phyloP scores from a whole-genome alignment of 805 yeast genomes.

The Wickerhamiella nectarea region DNA sequence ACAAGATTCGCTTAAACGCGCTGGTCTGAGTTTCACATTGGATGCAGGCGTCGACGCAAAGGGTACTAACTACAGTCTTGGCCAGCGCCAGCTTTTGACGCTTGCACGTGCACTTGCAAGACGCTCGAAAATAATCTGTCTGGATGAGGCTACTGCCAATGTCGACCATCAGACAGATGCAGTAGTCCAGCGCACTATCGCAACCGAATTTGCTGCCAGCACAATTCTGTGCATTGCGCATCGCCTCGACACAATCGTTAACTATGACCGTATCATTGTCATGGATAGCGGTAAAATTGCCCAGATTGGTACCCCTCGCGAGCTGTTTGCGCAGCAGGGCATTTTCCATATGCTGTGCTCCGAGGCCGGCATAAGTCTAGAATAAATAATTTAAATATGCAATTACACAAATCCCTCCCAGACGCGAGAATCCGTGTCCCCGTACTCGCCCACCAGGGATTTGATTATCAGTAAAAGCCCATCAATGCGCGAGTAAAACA shows the following conservation, averaged over 20 bases:
- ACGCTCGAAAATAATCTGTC: conserved; percentile 41
- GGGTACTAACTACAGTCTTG: conserved; percentile 56
- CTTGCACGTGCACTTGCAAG: conserved; percentile 60
- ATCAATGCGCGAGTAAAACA: conserved; percentile 6
- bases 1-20: conserved; percentile 56
- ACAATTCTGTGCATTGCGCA: conserved; percentile 66
- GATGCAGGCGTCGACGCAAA: conserved; percentile 49
- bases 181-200: conserved; percentile 47
- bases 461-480: conserved; percentile 5
- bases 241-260: conserved; percentile 45
- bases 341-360: conserved; percentile 59
- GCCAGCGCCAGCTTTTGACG: conserved; percentile 53
- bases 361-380: conserved; percentile 27
- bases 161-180: conserved; percentile 63
- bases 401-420: conserved; percentile 6
- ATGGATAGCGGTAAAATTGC: conserved; percentile 41
- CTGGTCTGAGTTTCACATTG: conserved; percentile 44
- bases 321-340: conserved; percentile 37
- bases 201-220: conserved; percentile 42
- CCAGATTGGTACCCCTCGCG: conserved; percentile 41
- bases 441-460: conserved; percentile 8
- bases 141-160: conserved; percentile 68
- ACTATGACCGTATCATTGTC: conserved; percentile 46
- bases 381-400: not conserved
- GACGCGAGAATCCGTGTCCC: conserved; percentile 3